Evolutionary conservation across 805 yeast genomes (phyloP).

Genomic region (Kurtzmaniella cleridarum): DNA sequence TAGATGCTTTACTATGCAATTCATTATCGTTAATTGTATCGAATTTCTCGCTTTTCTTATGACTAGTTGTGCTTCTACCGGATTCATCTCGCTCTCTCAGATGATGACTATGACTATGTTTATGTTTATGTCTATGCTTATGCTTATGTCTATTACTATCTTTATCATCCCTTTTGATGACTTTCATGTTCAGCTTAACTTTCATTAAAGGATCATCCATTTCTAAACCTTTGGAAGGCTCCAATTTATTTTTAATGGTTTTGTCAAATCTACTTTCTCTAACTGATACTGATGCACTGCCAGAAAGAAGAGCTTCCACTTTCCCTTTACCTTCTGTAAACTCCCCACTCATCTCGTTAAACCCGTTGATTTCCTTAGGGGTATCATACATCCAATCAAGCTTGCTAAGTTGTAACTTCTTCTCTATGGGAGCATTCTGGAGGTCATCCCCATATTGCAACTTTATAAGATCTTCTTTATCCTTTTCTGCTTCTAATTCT

Average conservation of each 20-base stretch:
- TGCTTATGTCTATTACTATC: conserved; percentile 8
- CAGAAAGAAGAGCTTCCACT: conserved; percentile 51
- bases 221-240: background rate
- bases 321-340: conserved; percentile 27
- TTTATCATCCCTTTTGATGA: conserved; percentile 1
- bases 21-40: too few relatives aligned
- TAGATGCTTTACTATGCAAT: too few relatives aligned
- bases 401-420: conserved; percentile 37
- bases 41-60: background rate
- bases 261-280: conserved; percentile 17
- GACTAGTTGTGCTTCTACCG: background rate
- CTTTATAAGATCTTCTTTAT: conserved; percentile 48
- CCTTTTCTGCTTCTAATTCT: conserved; percentile 60
- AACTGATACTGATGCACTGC: conserved; percentile 43
- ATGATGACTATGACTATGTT: conserved; percentile 7
- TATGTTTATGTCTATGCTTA: too few relatives aligned
- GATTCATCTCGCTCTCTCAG: background rate
- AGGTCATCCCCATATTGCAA: conserved; percentile 40
- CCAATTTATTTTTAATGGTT: conserved; percentile 10
- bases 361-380: conserved; percentile 36
- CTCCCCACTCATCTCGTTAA: conserved; percentile 28
- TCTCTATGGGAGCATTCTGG: conserved; percentile 28
- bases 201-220: conserved; percentile 48
- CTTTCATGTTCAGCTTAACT: conserved; percentile 15
- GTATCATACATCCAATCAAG: conserved; percentile 84